These are phyloP conservation scores for Letharia lupina DNA, from an alignment of 495 filamentous ascomycete species.

Conservation along the genomic window DNA sequence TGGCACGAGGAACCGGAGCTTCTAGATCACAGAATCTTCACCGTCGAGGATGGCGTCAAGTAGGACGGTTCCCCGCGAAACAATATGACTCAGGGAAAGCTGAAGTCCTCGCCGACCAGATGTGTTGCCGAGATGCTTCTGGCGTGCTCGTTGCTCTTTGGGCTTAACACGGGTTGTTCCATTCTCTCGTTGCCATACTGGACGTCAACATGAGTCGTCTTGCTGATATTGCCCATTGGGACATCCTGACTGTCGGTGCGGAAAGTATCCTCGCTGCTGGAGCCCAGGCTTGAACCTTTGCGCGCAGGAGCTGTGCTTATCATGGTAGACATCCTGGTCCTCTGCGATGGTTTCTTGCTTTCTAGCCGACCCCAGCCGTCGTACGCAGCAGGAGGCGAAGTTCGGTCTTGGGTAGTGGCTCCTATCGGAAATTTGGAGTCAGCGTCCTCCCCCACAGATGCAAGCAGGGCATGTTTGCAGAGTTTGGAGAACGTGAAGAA, in stretches of 20 bases:
- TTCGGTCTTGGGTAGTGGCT: not conserved
- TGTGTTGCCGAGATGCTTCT: conserved; percentile 9
- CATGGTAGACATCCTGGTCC: not conserved
- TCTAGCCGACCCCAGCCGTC: conserved; percentile 13
- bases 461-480: not conserved
- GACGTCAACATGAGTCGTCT: conserved; percentile 11
- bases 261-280: conserved; percentile 3
- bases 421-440: not conserved
- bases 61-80: not conserved
- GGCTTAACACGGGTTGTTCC: not conserved
- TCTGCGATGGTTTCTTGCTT: conserved; percentile 4
- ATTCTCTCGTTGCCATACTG: conserved; percentile 9
- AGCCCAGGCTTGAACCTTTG: not conserved
- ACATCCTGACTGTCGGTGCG: conserved; percentile 6
- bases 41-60: not conserved
- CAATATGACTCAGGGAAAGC: not conserved
- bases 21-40: not conserved
- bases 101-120: conserved; percentile 9
- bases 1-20: not conserved
- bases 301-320: not conserved
- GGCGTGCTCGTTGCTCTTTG: conserved; percentile 7
- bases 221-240: conserved; percentile 14
- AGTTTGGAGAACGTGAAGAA: not conserved
- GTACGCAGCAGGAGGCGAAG: conserved; percentile 4
- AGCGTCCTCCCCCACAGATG: not conserved